Evolutionary conservation across 768 basidiomycete genomes (phyloP), one percentile per base, ranked within the genome.

Genomic region (Rubroboletus satanas): DNA sequence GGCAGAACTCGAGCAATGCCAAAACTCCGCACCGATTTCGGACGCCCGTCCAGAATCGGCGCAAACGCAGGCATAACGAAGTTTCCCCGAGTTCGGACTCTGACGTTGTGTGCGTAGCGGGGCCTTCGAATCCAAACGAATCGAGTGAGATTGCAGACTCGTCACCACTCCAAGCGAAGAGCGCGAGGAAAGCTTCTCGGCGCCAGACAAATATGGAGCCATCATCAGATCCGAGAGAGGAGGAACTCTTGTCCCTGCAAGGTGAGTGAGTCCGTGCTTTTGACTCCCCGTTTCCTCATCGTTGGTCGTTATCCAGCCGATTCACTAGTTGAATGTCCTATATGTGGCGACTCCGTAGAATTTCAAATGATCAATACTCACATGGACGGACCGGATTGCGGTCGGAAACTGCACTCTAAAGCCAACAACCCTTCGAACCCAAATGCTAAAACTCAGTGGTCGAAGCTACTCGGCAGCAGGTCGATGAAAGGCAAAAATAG

Each of bases 361-460:
- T 76, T 75, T 33, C 70, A 74, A 14, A 65, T 58, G 10, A 82
- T 91, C 52, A 87, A 90, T 56, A 51, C 58, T 7, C 90, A 93
- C 64, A 77, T 92, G 54, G 88, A 91, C 56, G 63, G 66, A 42
- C 77, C 76, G 41, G 74, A 75, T 7, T 93, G 75, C 64, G 54
- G 71, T 71, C 54, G 54, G 64, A n/a, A 56, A 59, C 33, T 51
- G 49, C 21, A 38, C 42, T 44, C 62, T 49, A 52, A 58, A 55
- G 44, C 51, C 48, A 51, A 59, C 35, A 26, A 74, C 29, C 51
- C 71, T 14, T 58, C 58, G 7, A 67, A 65, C 26, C 55, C 62
- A n/a, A 57, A 58, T 31, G 56, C 56, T 8, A 74, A 68, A 57
- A 52, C 55, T 17, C 62, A 71, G 52, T 84, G 81, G 83, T 72